These are phyloP conservation scores for Sideroxylon spinosum DNA, from an alignment of 179 eudicot species.

Conservation along the genomic window DNA sequence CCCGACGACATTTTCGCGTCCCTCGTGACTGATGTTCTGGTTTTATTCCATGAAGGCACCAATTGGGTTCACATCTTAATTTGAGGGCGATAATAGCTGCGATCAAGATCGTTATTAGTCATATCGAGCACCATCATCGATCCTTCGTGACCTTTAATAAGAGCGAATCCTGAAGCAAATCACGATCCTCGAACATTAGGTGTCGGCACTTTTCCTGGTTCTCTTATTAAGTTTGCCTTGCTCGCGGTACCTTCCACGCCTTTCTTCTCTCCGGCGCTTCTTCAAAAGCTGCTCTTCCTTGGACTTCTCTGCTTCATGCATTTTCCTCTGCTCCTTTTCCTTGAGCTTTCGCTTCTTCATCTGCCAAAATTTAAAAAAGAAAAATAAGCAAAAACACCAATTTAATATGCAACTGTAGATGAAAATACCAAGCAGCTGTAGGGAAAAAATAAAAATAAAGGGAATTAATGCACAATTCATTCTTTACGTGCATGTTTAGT, in stretches of 20 bases:
- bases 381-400: background rate
- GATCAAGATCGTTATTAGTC: background rate
- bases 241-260: conserved; percentile 62
- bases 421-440: background rate
- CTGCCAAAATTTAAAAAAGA: conserved; percentile 34
- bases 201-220: conserved; percentile 36
- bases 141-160: background rate
- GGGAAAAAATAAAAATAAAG: background rate
- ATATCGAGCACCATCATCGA: background rate
- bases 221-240: conserved; percentile 68
- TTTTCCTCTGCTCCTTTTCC: conserved; percentile 58
- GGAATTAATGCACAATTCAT: background rate
- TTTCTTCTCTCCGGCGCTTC: conserved; percentile 74
- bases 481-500: background rate
- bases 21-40: background rate
- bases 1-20: background rate
- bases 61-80: background rate
- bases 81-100: background rate
- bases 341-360: conserved; percentile 55
- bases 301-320: conserved; percentile 40
- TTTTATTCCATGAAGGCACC: background rate
- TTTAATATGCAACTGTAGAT: background rate
- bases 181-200: background rate
- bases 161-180: background rate
- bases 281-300: conserved; percentile 58